phyloP scores from a whole-genome alignment of 257 asterid genomes.

The Solanum chiquidenum region DNA sequence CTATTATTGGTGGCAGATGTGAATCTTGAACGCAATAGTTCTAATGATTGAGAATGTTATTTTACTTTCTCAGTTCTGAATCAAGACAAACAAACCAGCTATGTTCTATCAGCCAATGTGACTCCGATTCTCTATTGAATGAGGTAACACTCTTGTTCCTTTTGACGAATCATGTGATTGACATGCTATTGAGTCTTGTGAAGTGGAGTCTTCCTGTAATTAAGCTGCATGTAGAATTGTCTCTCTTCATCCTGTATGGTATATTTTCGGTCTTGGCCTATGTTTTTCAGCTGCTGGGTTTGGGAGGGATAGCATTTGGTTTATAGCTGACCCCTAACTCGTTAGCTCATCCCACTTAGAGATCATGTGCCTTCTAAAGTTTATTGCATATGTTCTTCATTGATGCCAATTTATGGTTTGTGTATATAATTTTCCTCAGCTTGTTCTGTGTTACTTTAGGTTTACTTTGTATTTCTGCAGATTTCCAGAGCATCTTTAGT shows the following conservation, averaged over 20 bases:
- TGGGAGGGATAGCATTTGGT: not conserved
- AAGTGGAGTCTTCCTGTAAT: not conserved
- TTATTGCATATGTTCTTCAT: not conserved
- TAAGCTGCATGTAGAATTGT: not conserved
- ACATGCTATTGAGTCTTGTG: not conserved
- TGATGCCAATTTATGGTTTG: not conserved
- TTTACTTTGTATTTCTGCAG: constrained; percentile 32
- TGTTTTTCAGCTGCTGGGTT: not conserved
- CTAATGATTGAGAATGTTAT: constrained; percentile 15
- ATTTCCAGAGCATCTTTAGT: constrained; percentile 81
- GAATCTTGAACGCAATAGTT: not conserved
- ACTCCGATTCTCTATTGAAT: constrained; percentile 80
- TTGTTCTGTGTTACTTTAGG: not conserved
- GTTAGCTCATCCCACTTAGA: not conserved
- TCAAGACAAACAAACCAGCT: constrained; percentile 83
- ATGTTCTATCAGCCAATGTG: constrained; percentile 94
- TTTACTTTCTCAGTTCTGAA: constrained; percentile 58
- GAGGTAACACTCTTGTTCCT: constrained; percentile 46
- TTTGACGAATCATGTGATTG: not conserved
- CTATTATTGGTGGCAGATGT: not conserved
- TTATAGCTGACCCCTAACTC: not conserved
- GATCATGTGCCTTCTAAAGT: not conserved
- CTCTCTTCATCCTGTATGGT: not conserved
- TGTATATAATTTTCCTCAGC: not conserved
- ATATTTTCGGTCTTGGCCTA: not conserved